Base-by-base conservation (phyloP, 2,329 filamentous ascomycete species). In the Cordyceps farinosa region DNA sequence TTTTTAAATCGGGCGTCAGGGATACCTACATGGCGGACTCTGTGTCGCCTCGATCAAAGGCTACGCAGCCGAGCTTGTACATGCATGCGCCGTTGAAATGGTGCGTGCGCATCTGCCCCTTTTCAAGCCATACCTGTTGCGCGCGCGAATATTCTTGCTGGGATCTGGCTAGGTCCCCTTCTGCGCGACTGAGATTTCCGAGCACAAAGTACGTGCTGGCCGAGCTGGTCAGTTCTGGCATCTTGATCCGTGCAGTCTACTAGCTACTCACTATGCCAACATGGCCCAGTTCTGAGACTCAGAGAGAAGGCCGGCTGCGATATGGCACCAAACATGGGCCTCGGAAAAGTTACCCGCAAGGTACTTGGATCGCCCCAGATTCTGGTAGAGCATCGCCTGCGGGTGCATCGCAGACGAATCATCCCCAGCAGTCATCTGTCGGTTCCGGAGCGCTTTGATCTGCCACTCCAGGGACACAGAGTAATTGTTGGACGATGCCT, bases 11-110 rank as follows among this genome's bases (percentile, higher is more conserved):
- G 8, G 27, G 3, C 40, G 3, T 42, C 53, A 5, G 15, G 32
- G 29, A 45, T 44, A 56, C 38, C 22, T n/a, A 56, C 53, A 30
- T 34, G 38, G 53, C 36, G 15, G 34, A 30, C 9, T 10, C 36
- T 2, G 22, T 11, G 38, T 56, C 27, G 29, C 15, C 53, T 34
- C 17, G 15, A 38, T 56, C 53, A 44, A 56, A 45, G 53, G 53
- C 53, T 7, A 45, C 53, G 17, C 53, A 45, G 27, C 53, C 53
- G 53, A 56, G 40, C 53, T 56, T 56, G 40, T 56, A 34, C n/a
- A 56, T 11, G 53, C 53, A 56, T 45, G 27, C 40, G 13, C 52
- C 36, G 22, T 42, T 44, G 13, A 55, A 32, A 42, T 55, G 52
- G 38, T 55, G 52, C 13, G 36, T 44, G n/a, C 8, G 10, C 5